Conservation (phyloP, 2,329 filamentous ascomycete species). For the Colletotrichum phormii region DNA sequence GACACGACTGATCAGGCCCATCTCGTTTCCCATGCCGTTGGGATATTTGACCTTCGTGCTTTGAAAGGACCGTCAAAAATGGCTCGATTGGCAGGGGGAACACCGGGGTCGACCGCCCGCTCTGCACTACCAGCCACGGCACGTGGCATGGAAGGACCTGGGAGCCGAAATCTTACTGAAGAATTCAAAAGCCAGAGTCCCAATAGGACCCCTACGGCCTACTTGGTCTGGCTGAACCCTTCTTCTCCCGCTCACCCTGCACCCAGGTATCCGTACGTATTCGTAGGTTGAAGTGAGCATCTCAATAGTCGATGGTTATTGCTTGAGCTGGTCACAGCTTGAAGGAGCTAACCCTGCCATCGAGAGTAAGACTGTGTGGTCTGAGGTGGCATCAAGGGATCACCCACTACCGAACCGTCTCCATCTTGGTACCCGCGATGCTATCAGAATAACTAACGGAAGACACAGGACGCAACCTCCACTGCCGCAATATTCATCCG, state of each 20-base stretch:
- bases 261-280: background rate
- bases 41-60: slow-evolving; percentile 2
- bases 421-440: slow-evolving; percentile 11
- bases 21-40: slow-evolving; percentile 19
- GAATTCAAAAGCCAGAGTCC: slow-evolving; percentile 20
- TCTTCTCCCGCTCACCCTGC: slow-evolving; percentile 4
- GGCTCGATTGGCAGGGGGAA: background rate
- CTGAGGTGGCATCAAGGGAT: slow-evolving; percentile 1
- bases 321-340: background rate
- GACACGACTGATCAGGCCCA: background rate
- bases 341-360: slow-evolving; percentile 8
- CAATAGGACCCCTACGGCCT: slow-evolving; percentile 14
- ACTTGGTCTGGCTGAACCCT: slow-evolving; percentile 12
- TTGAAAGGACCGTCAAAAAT: background rate
- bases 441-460: background rate
- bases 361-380: background rate
- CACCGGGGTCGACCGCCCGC: slow-evolving; percentile 1
- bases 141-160: slow-evolving; percentile 35
- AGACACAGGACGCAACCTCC: background rate
- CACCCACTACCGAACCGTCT: background rate
- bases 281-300: background rate
- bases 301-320: background rate
- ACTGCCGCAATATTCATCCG: background rate
- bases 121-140: slow-evolving; percentile 6
- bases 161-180: slow-evolving; percentile 23